Percentiles rank a stretch among this genome's conserved stretches.
Evolutionary conservation across 2,329 filamentous ascomycete species (phyloP).

Genomic region (Alternaria sp.): DNA sequence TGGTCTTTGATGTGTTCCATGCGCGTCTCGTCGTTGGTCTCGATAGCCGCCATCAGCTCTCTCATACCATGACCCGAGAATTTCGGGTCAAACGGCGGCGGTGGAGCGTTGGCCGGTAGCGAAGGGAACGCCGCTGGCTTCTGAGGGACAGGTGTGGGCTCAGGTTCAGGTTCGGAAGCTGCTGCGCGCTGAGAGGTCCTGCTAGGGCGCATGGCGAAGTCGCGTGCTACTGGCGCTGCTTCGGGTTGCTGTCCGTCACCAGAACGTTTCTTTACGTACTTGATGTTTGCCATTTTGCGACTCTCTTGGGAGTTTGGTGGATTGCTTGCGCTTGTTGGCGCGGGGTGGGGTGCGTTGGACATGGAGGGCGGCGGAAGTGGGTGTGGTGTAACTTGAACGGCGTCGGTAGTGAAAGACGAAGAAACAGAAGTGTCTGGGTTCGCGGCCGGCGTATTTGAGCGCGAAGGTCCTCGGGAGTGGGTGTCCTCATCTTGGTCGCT

Average conservation of each 20-base stretch:
- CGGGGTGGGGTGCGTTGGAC: background rate
- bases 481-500: background rate
- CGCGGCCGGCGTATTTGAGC: background rate
- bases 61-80: background rate
- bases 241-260: background rate
- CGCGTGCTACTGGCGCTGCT: background rate
- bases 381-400: background rate
- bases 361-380: background rate
- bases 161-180: background rate
- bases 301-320: background rate
- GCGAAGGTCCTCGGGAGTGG: background rate
- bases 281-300: slow-evolving; percentile 11
- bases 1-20: background rate
- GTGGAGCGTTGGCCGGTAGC: background rate
- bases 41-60: slow-evolving; percentile 4
- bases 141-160: background rate
- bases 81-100: background rate
- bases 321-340: background rate
- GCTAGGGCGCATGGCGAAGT: background rate
- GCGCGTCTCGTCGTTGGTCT: background rate
- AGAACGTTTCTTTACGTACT: background rate
- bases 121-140: slow-evolving; percentile 14
- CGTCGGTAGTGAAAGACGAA: background rate
- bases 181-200: background rate
- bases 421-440: background rate